Conservation (phyloP, 208 protist species). For the Crithidia acanthocephali region DNA sequence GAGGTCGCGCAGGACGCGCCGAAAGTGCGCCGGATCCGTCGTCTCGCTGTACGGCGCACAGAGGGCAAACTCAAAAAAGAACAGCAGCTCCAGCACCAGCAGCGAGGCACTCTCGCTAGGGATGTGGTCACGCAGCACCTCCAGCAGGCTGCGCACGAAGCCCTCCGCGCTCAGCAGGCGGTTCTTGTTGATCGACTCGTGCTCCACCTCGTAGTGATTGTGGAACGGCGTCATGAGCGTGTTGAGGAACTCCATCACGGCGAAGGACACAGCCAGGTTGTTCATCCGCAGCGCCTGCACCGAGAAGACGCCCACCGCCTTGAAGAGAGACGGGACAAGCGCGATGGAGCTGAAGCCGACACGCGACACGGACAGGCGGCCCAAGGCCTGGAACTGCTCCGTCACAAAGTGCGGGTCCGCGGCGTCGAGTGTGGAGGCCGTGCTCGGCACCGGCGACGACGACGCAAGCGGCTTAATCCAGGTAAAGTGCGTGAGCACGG, state of each 20-base stretch:
- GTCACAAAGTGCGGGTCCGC: constrained; percentile 40
- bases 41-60: constrained; percentile 92
- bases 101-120: constrained; percentile 76
- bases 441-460: background rate
- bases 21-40: constrained; percentile 80
- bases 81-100: constrained; percentile 77
- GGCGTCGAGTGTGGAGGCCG: background rate
- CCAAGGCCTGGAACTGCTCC: constrained; percentile 80
- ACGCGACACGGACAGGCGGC: constrained; percentile 84
- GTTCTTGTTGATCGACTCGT: constrained; percentile 92
- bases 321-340: constrained; percentile 62
- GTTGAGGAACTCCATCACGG: constrained; percentile 89
- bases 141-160: constrained; percentile 77
- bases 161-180: constrained; percentile 68
- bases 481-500: constrained; percentile 67
- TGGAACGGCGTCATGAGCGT: constrained; percentile 94
- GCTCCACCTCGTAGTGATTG: constrained; percentile 90
- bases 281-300: constrained; percentile 74
- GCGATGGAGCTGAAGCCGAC: constrained; percentile 91
- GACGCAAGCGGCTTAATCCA: constrained; percentile 22
- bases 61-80: constrained; percentile 92
- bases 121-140: constrained; percentile 74
- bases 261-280: constrained; percentile 68
- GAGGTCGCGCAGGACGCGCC: constrained; percentile 61
- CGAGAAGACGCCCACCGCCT: constrained; percentile 51